Evolutionary conservation across 2,329 filamentous ascomycete species (phyloP).

Genomic region (Dichotomopilus funicola): DNA sequence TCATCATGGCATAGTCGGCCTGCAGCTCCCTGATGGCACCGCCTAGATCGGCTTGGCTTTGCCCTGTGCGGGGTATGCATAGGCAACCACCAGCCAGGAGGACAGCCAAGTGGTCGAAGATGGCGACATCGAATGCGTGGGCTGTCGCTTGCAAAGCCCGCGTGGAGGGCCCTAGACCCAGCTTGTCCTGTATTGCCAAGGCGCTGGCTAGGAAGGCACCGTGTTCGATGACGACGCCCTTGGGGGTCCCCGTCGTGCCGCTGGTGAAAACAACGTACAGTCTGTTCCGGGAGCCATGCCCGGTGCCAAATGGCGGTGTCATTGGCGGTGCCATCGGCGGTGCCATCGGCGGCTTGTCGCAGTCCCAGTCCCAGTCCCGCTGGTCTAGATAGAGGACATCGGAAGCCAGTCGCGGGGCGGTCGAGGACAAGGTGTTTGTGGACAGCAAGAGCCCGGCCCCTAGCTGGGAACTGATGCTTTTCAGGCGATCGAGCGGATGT

Average conservation of each 20-base stretch:
- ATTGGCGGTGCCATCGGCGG: neutral
- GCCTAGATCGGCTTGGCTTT: constrained; percentile 29
- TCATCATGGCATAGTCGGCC: constrained; percentile 25
- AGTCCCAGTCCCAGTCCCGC: neutral
- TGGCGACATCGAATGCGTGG: neutral
- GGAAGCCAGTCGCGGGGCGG: neutral
- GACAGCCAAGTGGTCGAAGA: neutral
- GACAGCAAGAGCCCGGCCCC: neutral
- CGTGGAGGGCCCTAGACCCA: neutral
- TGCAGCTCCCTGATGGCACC: constrained; percentile 22
- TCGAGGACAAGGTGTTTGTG: neutral
- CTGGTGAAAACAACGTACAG: neutral
- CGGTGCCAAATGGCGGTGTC: neutral
- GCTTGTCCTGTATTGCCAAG: neutral
- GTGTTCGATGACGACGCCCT: neutral
- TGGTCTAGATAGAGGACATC: neutral
- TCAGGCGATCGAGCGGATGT: neutral
- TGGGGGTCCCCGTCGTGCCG: neutral
- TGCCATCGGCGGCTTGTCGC: neutral
- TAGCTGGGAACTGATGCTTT: neutral
- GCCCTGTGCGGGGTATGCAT: neutral
- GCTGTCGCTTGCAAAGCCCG: neutral
- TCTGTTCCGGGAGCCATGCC: neutral
- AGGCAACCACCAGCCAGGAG: neutral
- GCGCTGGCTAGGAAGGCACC: neutral